Base-by-base conservation (phyloP, 2,329 filamentous ascomycete species). In the Ilyonectria sp. region DNA sequence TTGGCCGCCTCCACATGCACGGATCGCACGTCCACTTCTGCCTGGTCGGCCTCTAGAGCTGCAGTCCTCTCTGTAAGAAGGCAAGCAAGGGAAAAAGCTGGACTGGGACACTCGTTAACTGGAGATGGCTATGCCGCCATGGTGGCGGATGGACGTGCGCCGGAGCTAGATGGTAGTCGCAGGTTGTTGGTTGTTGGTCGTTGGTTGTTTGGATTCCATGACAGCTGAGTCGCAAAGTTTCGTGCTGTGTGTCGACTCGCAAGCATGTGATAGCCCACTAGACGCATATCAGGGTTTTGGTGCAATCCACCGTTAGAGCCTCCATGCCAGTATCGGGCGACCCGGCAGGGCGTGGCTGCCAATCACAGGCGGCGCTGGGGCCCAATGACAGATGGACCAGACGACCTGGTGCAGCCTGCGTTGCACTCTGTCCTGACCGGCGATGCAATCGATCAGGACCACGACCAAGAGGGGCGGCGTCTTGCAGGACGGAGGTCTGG, bases 261-360 rank as follows among this genome's bases (percentile, higher is more conserved):
- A 75, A 74, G 73, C 73, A 75, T 75, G 73, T 75, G 73, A 75
- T 73, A 68, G 64, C 73, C 59, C 69, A 47, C 59, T 74, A 75
- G 65, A 63, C 73, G 73, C 71, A 73, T 74, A 72, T 46, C 40
- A 47, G 62, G 61, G 60, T 47, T 67, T 65, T 55, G 49, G 53
- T 62, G 60, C 55, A 50, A 47, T 35, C 52, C 52, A 68, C 69
- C 60, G 70, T 68, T 73, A 73, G 53, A 61, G 69, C 68, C 66
- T 64, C 67, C 71, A 73, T 73, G 62, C 56, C 52, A 52, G 59
- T 63, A 68, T 73, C 70, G 72, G 72, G 70, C 68, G 57, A 58
- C 60, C 65, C 56, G 60, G 60, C 50, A 54, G 40, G 40, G 35
- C 47, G 29, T 55, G 60, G 33, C 56, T 57, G 52, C 31, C 47